Evolutionary conservation across 2,329 filamentous ascomycete species (phyloP).

Genomic region (Malbranchea cinnamomea): DNA sequence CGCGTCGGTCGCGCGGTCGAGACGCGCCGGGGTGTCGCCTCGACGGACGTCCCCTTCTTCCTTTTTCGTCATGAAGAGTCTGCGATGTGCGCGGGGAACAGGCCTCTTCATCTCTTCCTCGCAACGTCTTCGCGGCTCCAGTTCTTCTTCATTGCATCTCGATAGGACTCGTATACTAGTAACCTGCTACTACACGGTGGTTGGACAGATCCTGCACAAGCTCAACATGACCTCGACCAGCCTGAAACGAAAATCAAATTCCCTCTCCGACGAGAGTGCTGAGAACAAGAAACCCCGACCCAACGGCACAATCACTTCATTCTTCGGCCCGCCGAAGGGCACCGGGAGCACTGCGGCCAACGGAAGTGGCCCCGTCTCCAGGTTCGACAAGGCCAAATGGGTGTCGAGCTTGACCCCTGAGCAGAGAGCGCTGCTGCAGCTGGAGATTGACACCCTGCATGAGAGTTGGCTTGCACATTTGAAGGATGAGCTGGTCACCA

Average conservation of each 20-base stretch:
- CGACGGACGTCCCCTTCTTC: too few relatives aligned
- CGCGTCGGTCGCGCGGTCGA: too few relatives aligned
- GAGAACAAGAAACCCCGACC: constrained; percentile 58
- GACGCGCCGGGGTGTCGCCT: too few relatives aligned
- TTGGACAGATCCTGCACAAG: too few relatives aligned
- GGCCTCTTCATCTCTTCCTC: too few relatives aligned
- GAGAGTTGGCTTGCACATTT: constrained; percentile 82
- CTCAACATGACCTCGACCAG: too few relatives aligned
- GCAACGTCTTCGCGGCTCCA: too few relatives aligned
- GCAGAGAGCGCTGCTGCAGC: constrained; percentile 63
- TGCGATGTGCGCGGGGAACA: too few relatives aligned
- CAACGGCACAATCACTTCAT: constrained; percentile 71
- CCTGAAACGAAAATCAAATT: constrained; percentile 55
- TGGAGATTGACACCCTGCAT: constrained; percentile 86
- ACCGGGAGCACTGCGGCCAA: constrained; percentile 13
- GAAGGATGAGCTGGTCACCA: constrained; percentile 67
- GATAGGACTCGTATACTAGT: too few relatives aligned
- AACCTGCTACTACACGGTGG: too few relatives aligned
- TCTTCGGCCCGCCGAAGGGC: constrained; percentile 61
- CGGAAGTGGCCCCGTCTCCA: constrained; percentile 21
- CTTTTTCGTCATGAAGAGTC: too few relatives aligned
- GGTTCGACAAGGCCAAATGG: constrained; percentile 87
- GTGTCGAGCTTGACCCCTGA: constrained; percentile 62
- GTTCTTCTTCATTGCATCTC: too few relatives aligned
- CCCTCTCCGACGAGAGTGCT: constrained; percentile 23